phyloP scores from a whole-genome alignment of 768 basidiomycete genomes.

The Phylloporus arenicola region DNA sequence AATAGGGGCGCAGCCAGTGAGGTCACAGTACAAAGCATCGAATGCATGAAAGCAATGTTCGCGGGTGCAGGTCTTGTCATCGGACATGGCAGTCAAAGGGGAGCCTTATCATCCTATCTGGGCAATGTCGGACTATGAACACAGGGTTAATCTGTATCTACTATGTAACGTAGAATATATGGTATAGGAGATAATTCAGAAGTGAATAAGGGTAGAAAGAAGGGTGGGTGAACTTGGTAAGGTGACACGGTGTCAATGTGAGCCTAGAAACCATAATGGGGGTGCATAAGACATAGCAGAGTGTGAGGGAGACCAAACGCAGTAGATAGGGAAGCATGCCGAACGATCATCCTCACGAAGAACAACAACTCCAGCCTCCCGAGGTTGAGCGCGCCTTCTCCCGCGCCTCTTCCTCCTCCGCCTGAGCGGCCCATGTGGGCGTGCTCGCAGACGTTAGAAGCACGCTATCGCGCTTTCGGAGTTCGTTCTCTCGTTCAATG shows the following conservation, averaged over 20 bases:
- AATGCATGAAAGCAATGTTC: slow-evolving; percentile 83
- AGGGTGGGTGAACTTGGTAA: slow-evolving; percentile 10
- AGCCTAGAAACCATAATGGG: slow-evolving; percentile 19
- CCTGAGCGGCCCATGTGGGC: slow-evolving; percentile 74
- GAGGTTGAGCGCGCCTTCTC: slow-evolving; percentile 43
- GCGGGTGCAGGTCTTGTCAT: slow-evolving; percentile 49
- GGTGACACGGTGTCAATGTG: slow-evolving; percentile 20
- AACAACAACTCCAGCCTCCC: slow-evolving; percentile 67
- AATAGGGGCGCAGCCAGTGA: slow-evolving; percentile 50
- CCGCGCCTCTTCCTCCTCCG: slow-evolving; percentile 72
- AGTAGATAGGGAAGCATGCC: slow-evolving; percentile 19
- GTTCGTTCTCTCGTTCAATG: slow-evolving; percentile 77
- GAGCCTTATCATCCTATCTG: slow-evolving; percentile 21
- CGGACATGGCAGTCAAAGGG: slow-evolving; percentile 43
- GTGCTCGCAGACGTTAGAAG: slow-evolving; percentile 58
- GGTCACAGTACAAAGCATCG: slow-evolving; percentile 74
- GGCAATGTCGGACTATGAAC: slow-evolving; percentile 30
- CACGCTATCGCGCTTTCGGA: slow-evolving; percentile 80
- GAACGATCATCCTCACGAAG: slow-evolving; percentile 30
- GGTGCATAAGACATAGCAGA: slow-evolving; percentile 28
- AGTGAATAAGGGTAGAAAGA: slow-evolving; percentile 28
- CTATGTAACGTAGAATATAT: slow-evolving; percentile 36
- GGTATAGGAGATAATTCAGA: slow-evolving; percentile 38
- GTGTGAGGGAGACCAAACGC: slow-evolving; percentile 11
- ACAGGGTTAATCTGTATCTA: slow-evolving; percentile 34